Conservation (phyloP, 108 stramenopile genomes). For the Nannochloropsis gaditana region DNA sequence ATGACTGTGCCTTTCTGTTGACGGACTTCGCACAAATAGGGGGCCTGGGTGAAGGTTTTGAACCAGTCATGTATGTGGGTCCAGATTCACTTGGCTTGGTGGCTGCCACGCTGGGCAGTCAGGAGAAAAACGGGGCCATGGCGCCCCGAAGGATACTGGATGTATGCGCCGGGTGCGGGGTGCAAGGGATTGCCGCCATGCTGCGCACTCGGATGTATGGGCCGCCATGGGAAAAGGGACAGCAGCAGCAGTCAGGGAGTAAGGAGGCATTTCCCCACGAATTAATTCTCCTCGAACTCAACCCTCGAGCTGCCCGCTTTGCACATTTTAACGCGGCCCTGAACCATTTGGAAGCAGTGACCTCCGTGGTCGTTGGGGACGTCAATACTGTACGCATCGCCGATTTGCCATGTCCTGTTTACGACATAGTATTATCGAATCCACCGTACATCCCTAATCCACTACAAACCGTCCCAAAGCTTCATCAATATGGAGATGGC, state of each 20-base stretch:
- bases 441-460: slow-evolving; percentile 12
- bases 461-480: background rate
- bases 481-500: slow-evolving; percentile 6
- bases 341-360: slow-evolving; percentile 26
- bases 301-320: slow-evolving; percentile 37
- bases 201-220: background rate
- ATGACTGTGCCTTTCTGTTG: background rate
- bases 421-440: background rate
- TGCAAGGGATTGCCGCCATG: slow-evolving; percentile 42
- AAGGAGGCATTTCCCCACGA: background rate
- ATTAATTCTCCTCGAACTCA: slow-evolving; percentile 34
- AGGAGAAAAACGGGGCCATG: background rate
- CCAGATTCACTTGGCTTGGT: slow-evolving; percentile 40
- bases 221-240: background rate
- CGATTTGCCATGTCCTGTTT: background rate
- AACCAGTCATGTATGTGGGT: slow-evolving; percentile 45
- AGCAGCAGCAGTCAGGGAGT: background rate
- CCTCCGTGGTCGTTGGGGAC: background rate
- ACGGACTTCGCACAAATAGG: background rate
- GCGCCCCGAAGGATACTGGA: slow-evolving; percentile 27
- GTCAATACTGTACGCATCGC: background rate
- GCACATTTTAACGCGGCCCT: slow-evolving; percentile 38
- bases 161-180: slow-evolving; percentile 37
- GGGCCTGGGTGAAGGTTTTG: background rate
- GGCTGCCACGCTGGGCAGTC: background rate